phyloP scores from a whole-genome alignment of 2,329 filamentous ascomycete genomes.

The Boeremia exigua region DNA sequence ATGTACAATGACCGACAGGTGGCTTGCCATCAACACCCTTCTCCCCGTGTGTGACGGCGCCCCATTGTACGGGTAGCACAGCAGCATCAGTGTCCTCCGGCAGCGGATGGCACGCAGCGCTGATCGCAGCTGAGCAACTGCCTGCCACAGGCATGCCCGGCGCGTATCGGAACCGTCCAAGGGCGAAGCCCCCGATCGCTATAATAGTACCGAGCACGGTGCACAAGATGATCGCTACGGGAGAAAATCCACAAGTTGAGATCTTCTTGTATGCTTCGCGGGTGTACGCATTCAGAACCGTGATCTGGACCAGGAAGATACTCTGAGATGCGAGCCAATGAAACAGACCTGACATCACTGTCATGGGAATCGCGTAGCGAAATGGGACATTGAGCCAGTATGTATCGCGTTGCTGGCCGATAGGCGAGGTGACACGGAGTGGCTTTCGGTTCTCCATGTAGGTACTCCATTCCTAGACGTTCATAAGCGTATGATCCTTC shows the following conservation, averaged over 20 bases:
- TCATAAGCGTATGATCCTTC: too few relatives aligned
- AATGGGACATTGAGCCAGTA: conserved; percentile 53
- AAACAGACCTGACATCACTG: conserved; percentile 29
- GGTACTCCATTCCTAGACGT: conserved; percentile 52
- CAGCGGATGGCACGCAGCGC: conserved; percentile 40
- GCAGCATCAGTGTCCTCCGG: conserved; percentile 21
- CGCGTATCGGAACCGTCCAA: conserved; percentile 23
- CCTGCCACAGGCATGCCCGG: conserved; percentile 36
- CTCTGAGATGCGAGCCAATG: conserved; percentile 32
- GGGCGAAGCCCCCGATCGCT: conserved; percentile 13
- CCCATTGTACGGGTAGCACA: conserved; percentile 37
- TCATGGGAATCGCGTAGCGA: conserved; percentile 47
- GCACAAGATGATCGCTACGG: conserved; percentile 19
- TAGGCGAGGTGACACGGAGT: conserved; percentile 48
- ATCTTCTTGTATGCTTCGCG: neutral
- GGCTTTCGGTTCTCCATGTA: conserved; percentile 45
- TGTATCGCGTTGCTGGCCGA: conserved; percentile 47
- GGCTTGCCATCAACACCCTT: neutral
- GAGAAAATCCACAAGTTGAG: conserved; percentile 19
- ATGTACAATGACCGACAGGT: conserved; percentile 26
- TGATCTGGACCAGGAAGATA: conserved; percentile 50
- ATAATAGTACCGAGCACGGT: conserved; percentile 15
- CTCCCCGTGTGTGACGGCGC: conserved; percentile 18
- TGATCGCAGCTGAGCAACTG: conserved; percentile 41
- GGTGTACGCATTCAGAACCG: neutral